Percentiles rank a stretch among this genome's conserved stretches.
Evolutionary conservation across 345 rosid species (phyloP).

Genomic region (Murraya koenigii): DNA sequence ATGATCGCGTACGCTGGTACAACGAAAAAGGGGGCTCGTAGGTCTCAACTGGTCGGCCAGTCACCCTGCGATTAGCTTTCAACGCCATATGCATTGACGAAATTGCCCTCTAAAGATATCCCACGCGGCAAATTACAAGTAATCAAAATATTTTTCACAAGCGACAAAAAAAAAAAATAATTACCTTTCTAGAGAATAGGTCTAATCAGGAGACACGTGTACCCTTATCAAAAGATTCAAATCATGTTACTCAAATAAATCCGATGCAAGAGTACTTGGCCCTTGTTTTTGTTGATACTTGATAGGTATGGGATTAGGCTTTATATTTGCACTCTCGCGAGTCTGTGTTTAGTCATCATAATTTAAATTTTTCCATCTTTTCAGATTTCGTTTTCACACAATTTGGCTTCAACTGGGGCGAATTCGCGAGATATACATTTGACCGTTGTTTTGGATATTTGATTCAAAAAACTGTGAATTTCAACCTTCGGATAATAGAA

Average conservation of each 20-base stretch:
- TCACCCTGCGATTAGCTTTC: slow-evolving; percentile 16
- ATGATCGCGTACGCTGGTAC: background rate
- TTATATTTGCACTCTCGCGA: background rate
- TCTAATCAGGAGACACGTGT: background rate
- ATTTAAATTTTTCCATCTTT: background rate
- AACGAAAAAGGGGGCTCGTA: too few species aligned
- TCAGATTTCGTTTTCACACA: background rate
- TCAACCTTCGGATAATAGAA: background rate
- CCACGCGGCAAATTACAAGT: background rate
- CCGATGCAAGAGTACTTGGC: too few species aligned
- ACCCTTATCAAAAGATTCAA: background rate
- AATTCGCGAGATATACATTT: background rate
- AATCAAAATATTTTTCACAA: background rate
- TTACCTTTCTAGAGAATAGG: background rate
- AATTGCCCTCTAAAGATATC: background rate
- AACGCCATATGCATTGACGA: background rate
- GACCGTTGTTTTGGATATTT: background rate
- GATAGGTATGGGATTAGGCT: background rate
- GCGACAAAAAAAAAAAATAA: background rate
- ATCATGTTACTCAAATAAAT: background rate
- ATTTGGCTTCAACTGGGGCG: background rate
- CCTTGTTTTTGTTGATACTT: too few species aligned
- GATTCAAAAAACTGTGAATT: background rate
- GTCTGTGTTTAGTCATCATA: background rate
- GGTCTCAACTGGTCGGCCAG: slow-evolving; percentile 22